These are phyloP conservation scores for Neurospora sp. DNA, from an alignment of 495 filamentous ascomycete genomes.

Conservation along the genomic window DNA sequence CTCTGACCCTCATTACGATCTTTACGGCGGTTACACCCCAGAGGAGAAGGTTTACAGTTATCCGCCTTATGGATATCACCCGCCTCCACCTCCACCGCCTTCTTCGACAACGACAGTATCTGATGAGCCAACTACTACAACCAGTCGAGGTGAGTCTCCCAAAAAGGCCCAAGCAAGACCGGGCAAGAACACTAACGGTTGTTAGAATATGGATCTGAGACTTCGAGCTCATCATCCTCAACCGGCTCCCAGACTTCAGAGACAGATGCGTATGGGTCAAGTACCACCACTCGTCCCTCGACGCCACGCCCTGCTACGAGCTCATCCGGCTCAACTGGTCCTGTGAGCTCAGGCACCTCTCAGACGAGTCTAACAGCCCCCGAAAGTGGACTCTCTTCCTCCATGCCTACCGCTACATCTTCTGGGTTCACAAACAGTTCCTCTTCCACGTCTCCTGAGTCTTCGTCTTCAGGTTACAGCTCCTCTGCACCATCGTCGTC, in stretches of 20 bases:
- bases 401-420: background rate
- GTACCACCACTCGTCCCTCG: background rate
- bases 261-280: conserved; percentile 5
- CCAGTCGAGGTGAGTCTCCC: conserved; percentile 1
- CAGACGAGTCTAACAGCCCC: background rate
- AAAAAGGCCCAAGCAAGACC: conserved; percentile 2
- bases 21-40: conserved; percentile 14
- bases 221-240: conserved; percentile 6
- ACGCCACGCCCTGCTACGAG: background rate
- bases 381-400: background rate
- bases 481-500: background rate
- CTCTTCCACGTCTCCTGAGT: background rate
- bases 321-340: background rate
- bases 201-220: conserved; percentile 6
- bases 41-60: conserved; percentile 27
- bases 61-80: conserved; percentile 35
- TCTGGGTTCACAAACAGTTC: background rate
- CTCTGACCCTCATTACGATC: conserved; percentile 14
- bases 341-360: background rate
- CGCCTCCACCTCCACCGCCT: conserved; percentile 21
- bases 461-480: background rate
- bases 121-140: conserved; percentile 1
- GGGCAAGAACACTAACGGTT: conserved; percentile 1
- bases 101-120: conserved; percentile 13
- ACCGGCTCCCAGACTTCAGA: conserved; percentile 7